Evolutionary conservation across 2,329 filamentous ascomycete species (phyloP), one percentile per base, ranked within the genome.

Genomic region (Claviceps purpurea): DNA sequence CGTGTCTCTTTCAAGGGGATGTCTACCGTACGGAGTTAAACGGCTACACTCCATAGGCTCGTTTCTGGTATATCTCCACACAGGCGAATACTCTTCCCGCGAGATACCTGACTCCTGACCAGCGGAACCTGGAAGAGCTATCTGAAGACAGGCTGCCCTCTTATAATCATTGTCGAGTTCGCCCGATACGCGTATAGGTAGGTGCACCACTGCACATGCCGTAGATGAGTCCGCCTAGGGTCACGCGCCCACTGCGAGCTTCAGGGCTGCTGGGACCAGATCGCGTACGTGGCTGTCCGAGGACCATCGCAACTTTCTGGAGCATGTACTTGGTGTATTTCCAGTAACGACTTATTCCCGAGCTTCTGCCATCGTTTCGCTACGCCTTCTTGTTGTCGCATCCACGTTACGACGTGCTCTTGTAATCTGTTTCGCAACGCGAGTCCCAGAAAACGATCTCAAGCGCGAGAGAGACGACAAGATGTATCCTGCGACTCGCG

Each of bases 131-230:
- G 46, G 87, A 94, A 64, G 65, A 74, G 51, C 64, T 79, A 79
- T 10, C 80, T 96, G 56, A 87, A 87, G 68, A 18, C 18, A 79
- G 75, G 18, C 81, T 95, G 30, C 85, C 89, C 2, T 87, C 87
- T 65, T 82, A 80, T 65, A 96, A 96, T 61, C 89, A 95, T 73
- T 65, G 86, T 95, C 61, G 85, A 89, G 26, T 96, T 95, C 68
- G 90, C 90, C 8, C 82, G 89, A 65, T 96, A 89, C 70, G 86
- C 20, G 20, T 95, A 37, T 95, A 95, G 20, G 2, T 22, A 22
- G 20, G 20, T 73, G 81, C 80, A 18, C 18, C 18, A 18, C 18
- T 18, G 18, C 18, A 55, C 81, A 88, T 69, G 93, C 87, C 11
- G 68, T 70, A 51, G 68, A 75, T 48, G 80, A 85, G 55, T 88